Conservation (phyloP, 169 alveolate genomes). For the Plasmodium gonderi region DNA sequence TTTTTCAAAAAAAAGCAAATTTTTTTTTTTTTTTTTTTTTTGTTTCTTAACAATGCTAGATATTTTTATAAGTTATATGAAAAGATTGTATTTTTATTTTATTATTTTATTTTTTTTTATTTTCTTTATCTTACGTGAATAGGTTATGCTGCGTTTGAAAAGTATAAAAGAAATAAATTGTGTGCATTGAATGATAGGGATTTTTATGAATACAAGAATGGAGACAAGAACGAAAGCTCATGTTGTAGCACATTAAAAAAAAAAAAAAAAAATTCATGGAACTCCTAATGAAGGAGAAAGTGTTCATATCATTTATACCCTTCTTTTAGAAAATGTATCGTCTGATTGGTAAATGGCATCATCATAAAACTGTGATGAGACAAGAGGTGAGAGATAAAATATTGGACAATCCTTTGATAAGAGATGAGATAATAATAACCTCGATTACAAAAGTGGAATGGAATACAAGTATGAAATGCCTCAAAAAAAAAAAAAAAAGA, state of each 20-base stretch:
- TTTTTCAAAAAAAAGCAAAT: neutral
- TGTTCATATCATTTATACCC: neutral
- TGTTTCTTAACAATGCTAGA: neutral
- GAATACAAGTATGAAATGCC: no score
- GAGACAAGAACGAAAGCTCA: neutral
- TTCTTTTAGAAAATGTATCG: constrained; percentile 13
- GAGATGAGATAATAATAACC: no score
- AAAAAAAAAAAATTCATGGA: neutral
- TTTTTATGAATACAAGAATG: neutral
- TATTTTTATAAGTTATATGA: neutral
- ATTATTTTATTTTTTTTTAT: neutral
- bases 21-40: neutral
- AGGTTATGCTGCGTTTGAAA: constrained; percentile 15
- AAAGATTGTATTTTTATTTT: neutral
- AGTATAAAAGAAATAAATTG: neutral
- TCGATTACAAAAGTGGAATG: no score
- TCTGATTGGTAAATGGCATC: constrained; percentile 47
- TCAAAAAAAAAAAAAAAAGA: no score
- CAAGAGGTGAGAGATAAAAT: neutral
- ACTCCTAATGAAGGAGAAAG: neutral
- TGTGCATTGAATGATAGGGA: neutral
- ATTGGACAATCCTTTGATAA: no score
- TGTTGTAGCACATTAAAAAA: neutral
- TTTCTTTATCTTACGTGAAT: constrained; percentile 18
- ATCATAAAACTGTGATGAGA: constrained; percentile 13